Base-by-base conservation (phyloP, 495 filamentous ascomycete species). In the Trichoderma gamsii region DNA sequence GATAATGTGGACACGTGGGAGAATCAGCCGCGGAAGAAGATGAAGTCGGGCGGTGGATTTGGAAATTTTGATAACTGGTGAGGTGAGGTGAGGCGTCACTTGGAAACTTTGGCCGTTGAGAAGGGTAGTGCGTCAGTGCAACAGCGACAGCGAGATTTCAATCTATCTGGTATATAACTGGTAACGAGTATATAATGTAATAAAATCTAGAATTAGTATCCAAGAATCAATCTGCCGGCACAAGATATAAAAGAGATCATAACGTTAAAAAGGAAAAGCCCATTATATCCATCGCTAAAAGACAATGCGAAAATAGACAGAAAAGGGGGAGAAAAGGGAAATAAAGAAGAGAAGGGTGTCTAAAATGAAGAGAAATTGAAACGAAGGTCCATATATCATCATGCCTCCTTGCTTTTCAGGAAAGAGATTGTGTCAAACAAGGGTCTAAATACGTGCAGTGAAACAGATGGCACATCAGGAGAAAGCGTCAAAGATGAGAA, bases 31-130 rank as follows among this genome's bases (percentile, higher is more conserved):
- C 89, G 86, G 75, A 97, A 97, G 79, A 97, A 97, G 78, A 72
- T 79, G 11, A 96, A 92, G 75, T 81, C 82, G 4, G 89, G 91
- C 41, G 89, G 91, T 41, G 93, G 92, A 3, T 99, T 97, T 83
- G 95, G 95, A 16, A 95, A 97, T 79, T 97, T 99, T 75, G 91
- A 93, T 80, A 80, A 71, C 41, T 95, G 91, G 91, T 94, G 71
- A 70, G 27, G 3, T 46, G 2, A 15, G 3, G 29, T 29, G 29
- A 29, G 29, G 29, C 29, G 29, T 29, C 29, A 29, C 1, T 29
- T 29, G 4, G 29, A 29, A 4, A 1, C 29, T 29, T 29, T 29
- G 29, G 4, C 29, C 1, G 29, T 4, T 1, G 4, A 1, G 1
- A 59, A 29, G 21, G 15, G 6, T 21, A 9, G 25, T 3, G 18